phyloP scores from a whole-genome alignment of 805 yeast genomes.

The Spathaspora arborariae region DNA sequence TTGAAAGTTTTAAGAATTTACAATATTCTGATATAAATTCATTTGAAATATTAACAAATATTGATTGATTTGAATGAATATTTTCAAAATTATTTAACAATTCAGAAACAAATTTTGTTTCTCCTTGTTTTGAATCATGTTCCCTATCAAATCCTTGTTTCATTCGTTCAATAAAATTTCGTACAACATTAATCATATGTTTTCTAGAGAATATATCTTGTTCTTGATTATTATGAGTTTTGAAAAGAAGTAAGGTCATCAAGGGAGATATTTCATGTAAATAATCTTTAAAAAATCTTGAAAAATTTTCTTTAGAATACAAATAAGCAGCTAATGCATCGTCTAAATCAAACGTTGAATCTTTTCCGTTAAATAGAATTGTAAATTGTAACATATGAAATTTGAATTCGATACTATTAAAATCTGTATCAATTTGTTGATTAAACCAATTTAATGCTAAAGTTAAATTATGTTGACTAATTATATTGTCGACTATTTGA shows the following conservation, averaged over 20 bases:
- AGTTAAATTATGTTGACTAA: slow-evolving; percentile 26
- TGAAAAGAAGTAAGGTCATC: slow-evolving; percentile 27
- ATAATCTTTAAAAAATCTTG: slow-evolving; percentile 28
- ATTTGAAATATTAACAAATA: slow-evolving; percentile 34
- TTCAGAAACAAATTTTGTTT: slow-evolving; percentile 28
- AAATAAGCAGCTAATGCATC: slow-evolving; percentile 29
- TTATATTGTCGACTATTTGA: slow-evolving; percentile 32
- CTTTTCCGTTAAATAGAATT: slow-evolving; percentile 22
- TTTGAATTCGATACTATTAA: slow-evolving; percentile 25
- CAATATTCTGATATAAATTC: slow-evolving; percentile 40
- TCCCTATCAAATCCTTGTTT: slow-evolving; percentile 19
- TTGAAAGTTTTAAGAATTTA: slow-evolving; percentile 31
- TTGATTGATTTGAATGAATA: slow-evolving; percentile 23
- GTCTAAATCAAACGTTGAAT: slow-evolving; percentile 14
- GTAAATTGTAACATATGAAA: slow-evolving; percentile 38
- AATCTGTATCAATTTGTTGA: slow-evolving; percentile 6
- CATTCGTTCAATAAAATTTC: slow-evolving; percentile 22
- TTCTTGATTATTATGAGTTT: slow-evolving; percentile 6
- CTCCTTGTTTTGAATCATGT: slow-evolving; percentile 12
- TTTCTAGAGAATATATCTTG: slow-evolving; percentile 15
- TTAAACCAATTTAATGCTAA: slow-evolving; percentile 33
- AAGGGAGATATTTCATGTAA: slow-evolving; percentile 31
- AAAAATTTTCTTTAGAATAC: slow-evolving; percentile 36
- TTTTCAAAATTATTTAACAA: slow-evolving; percentile 26
- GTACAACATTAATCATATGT: slow-evolving; percentile 15